phyloP scores from a whole-genome alignment of 2,329 filamentous ascomycete species.

The Lasiodiplodia theobromae region DNA sequence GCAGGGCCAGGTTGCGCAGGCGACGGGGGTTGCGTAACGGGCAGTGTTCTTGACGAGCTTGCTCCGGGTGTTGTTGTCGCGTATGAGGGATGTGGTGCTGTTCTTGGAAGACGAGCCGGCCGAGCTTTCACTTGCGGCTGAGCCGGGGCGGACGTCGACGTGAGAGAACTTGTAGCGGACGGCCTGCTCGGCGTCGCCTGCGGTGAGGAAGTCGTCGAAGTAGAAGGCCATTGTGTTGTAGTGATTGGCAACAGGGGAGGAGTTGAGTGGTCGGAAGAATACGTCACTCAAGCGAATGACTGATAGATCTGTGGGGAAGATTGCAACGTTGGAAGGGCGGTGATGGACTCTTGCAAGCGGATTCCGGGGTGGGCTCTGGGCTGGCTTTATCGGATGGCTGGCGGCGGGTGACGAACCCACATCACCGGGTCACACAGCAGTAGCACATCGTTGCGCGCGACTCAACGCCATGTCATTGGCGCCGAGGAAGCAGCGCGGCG shows the following conservation, averaged over 20 bases:
- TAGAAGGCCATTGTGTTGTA: conserved; percentile 23
- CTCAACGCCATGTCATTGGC: neutral
- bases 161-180: conserved; percentile 18
- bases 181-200: conserved; percentile 24
- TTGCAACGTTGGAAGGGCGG: neutral
- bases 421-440: neutral
- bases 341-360: neutral
- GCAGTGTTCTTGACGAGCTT: conserved; percentile 25
- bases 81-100: neutral
- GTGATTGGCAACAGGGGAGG: neutral
- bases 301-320: neutral
- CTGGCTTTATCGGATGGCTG: neutral
- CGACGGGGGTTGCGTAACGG: conserved; percentile 18
- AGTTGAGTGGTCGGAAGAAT: too few relatives aligned
- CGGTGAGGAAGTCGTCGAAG: conserved; percentile 26
- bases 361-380: neutral
- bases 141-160: conserved; percentile 5
- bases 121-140: neutral
- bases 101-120: conserved; percentile 8
- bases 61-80: neutral
- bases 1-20: conserved; percentile 24
- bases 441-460: neutral
- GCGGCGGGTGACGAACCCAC: neutral
- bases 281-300: too few relatives aligned
- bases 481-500: conserved; percentile 11